Percentiles rank a stretch among this genome's conserved stretches.
These are phyloP conservation scores for Lumnitzera littorea DNA, from an alignment of 345 rosid species.

Conservation along the genomic window DNA sequence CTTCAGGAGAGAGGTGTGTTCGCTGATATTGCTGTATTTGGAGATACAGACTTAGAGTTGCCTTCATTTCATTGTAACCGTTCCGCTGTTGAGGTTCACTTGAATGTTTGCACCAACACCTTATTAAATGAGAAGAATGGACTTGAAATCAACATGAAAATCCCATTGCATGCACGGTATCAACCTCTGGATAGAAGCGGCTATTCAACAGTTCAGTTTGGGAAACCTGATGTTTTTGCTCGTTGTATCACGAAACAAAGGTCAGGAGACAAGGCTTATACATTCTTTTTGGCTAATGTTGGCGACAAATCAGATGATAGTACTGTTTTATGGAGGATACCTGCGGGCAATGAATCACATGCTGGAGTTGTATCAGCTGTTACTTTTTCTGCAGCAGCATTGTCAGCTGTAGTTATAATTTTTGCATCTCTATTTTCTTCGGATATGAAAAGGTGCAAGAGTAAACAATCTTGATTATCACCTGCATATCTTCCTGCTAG, in stretches of 20 bases:
- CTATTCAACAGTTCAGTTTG: conserved; percentile 49
- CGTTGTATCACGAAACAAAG: conserved; percentile 24
- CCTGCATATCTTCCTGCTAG: no score
- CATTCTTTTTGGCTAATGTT: conserved; percentile 22
- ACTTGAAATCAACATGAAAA: conserved; percentile 37
- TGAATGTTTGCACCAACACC: conserved; percentile 22
- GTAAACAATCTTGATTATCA: neutral
- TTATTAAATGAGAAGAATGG: conserved; percentile 19
- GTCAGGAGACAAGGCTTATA: conserved; percentile 23
- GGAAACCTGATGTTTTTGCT: conserved; percentile 52
- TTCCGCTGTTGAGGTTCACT: conserved; percentile 72
- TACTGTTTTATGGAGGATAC: conserved; percentile 51
- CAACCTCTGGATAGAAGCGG: conserved; percentile 66
- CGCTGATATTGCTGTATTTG: conserved; percentile 52
- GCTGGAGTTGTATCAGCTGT: conserved; percentile 38
- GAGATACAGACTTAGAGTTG: conserved; percentile 82
- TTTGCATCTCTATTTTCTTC: conserved; percentile 31
- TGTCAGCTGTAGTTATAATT: conserved; percentile 38
- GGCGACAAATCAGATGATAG: conserved; percentile 9
- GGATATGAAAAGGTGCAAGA: conserved; percentile 8
- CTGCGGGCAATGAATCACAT: conserved; percentile 48
- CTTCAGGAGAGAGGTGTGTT: conserved; percentile 46
- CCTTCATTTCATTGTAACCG: conserved; percentile 68
- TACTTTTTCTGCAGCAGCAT: conserved; percentile 41
- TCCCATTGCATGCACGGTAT: conserved; percentile 86